A percentile compares a stretch with the other conserved stretches of the same genome.
Evolutionary conservation across 225 moss, liverwort and hornwort species (phyloP).

Genomic region (Marchantia paleacea): DNA sequence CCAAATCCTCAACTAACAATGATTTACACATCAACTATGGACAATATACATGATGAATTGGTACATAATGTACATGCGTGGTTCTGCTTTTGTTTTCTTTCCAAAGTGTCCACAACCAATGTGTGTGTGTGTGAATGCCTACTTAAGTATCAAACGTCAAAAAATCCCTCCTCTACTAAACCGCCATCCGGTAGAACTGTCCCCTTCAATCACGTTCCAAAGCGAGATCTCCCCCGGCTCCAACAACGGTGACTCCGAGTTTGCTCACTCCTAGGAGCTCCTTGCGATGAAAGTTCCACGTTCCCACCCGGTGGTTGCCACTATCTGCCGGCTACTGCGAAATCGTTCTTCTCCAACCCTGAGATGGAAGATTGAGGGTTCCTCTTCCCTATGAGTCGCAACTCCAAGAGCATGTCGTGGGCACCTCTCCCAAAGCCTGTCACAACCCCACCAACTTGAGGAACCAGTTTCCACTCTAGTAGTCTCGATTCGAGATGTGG

Average conservation of each 20-base stretch:
- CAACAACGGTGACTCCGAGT: slow-evolving; percentile 15
- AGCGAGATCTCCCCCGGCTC: slow-evolving; percentile 24
- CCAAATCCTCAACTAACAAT: not conserved
- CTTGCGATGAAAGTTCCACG: slow-evolving; percentile 35
- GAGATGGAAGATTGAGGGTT: not conserved
- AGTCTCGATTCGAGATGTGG: too few relatives aligned
- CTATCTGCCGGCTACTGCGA: slow-evolving; percentile 35
- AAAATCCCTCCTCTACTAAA: not conserved
- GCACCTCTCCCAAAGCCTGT: slow-evolving; percentile 63
- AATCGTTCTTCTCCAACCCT: slow-evolving; percentile 25
- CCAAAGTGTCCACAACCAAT: not conserved
- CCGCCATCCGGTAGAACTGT: not conserved
- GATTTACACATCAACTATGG: slow-evolving; percentile 22
- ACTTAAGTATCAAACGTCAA: not conserved
- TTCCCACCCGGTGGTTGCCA: slow-evolving; percentile 70
- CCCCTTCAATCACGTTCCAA: not conserved
- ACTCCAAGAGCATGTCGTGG: slow-evolving; percentile 44
- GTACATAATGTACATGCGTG: slow-evolving; percentile 16
- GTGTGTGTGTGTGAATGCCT: not conserved
- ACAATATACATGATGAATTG: not conserved
- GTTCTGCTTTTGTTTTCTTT: not conserved
- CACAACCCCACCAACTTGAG: too few relatives aligned
- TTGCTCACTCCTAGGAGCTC: slow-evolving; percentile 24
- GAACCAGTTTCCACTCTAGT: too few relatives aligned
- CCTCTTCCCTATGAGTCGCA: slow-evolving; percentile 21